Base-by-base conservation (phyloP, 805 yeast species). In the Wickerhamomyces queroliae region DNA sequence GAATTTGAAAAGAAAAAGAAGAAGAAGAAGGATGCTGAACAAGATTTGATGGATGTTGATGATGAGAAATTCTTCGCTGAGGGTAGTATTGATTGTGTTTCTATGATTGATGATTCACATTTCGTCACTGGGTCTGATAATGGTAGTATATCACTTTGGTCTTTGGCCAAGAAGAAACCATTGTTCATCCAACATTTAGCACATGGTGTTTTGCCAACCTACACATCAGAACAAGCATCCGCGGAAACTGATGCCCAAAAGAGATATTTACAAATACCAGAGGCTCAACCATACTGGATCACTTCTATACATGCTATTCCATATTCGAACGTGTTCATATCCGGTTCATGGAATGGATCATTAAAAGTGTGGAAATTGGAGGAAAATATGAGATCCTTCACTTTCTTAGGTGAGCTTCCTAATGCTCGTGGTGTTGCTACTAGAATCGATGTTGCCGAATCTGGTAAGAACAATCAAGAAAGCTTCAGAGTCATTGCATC, bases 121-220 rank as follows among this genome's bases (percentile, higher is more conserved):
- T 93, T 93, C 57, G 80, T 93, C 35, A 90, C 98, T 1, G 98
- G 98, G 5, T 82, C 95, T 13, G 99, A 93, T 58, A 91, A 90
- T 58, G 99, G 99, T 32, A 84, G 78, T 55, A 64, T 93, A 24
- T 66, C 86, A n/a, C 67, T 93, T 45, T 93, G 99, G 99, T 80
- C 96, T 3, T 64, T 83, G 41, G 80, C 86, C 20, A 88, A 88
- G 64, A 93, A 93, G 74, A 90, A 88, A 63, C 95, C 98, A 13
- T 63, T 85, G 22, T 82, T 62, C 59, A 78, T 79, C 2, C 62
- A 73, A 45, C 74, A 93, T 52, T 63, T 69, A 36, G 85, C 91
- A 2, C 99, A 93, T 60, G 99, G 97, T 2, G 50, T 73, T 16
- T 69, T 72, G 39, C 76, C 80, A 13, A 50, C 55, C 10, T 56